Percentiles rank a stretch among this genome's conserved stretches.
Evolutionary conservation across 2,329 filamentous ascomycete genomes (phyloP).

Genomic region (Cladosporium phlei): DNA sequence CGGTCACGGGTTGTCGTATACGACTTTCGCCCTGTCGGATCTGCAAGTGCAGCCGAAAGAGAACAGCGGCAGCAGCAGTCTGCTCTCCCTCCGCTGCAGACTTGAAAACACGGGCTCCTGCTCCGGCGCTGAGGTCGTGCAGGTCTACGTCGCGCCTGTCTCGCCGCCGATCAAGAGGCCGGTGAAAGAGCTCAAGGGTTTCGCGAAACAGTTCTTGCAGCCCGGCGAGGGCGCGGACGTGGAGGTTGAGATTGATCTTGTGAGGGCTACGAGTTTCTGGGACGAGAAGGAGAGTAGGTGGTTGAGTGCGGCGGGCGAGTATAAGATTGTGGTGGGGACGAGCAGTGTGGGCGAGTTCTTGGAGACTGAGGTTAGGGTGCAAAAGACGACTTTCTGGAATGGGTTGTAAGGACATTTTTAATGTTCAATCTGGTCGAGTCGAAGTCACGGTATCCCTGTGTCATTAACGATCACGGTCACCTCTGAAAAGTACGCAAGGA

Average conservation of each 20-base stretch:
- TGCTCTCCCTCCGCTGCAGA: constrained; percentile 43
- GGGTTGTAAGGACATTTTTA: background rate
- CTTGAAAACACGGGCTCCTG: constrained; percentile 55
- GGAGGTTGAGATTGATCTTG: constrained; percentile 50
- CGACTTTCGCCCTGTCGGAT: constrained; percentile 8
- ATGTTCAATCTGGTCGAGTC: too few relatives aligned
- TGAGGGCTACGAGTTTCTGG: constrained; percentile 63
- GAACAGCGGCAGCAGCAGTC: too few relatives aligned
- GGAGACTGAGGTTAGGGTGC: constrained; percentile 1
- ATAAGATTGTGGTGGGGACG: constrained; percentile 54
- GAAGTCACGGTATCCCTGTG: too few relatives aligned
- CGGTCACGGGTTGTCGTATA: constrained; percentile 12
- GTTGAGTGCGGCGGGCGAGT: constrained; percentile 61
- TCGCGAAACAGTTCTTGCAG: constrained; percentile 59
- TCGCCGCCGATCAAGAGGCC: constrained; percentile 60
- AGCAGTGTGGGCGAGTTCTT: constrained; percentile 12
- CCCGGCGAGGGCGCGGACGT: constrained; percentile 56
- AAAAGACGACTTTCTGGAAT: constrained; percentile 13
- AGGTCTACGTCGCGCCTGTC: constrained; percentile 61
- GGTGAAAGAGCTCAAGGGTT: constrained; percentile 66
- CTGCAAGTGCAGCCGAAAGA: too few relatives aligned
- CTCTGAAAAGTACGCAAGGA: too few relatives aligned
- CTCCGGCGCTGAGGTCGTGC: constrained; percentile 60
- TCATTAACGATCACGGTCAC: too few relatives aligned
- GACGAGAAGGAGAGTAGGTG: constrained; percentile 63